Base-by-base conservation (phyloP, 768 basidiomycete genomes). In the Suillus subluteus region DNA sequence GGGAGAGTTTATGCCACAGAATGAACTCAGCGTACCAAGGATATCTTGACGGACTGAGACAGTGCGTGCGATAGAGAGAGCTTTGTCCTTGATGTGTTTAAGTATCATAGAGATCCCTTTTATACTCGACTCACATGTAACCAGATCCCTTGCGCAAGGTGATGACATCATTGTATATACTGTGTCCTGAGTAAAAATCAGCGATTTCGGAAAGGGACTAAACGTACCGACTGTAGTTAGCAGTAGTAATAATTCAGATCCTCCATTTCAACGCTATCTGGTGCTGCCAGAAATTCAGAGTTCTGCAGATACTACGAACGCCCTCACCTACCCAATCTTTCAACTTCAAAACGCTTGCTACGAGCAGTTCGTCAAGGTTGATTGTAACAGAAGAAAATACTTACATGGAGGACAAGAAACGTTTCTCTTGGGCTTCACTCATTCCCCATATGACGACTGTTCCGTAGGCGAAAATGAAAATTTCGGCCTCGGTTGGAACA, bases 361-460 rank as follows among this genome's bases (percentile, higher is more conserved):
- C 35, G 64, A 40, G 38, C n/a, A 58, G 1, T 50, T 44, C 38
- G 70, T 62, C 67, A 67, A 40, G 62, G 69, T 46, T 68, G 12
- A 67, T 43, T 66, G 13, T 26, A 50, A 65, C 44, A 58, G 62
- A 52, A 63, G 46, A 40, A n/a, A 18, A 59, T 37, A 82, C 93
- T 79, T 73, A 96, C 96, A 98, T 86, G 26, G 95, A 96, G 35
- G 91, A 88, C 68, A 98, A 79, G 73, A 98, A 95, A 11, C 95
- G 84, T 76, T 87, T 92, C 81, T 98, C 96, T 73, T 98, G 94
- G 6, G 88, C 82, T 75, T 98, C 95, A 46, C 93, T 91, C 96
- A 98, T 98, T 32, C 96, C 96, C 96, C 96, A 98, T 62, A 97
- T 93, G 32, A 98, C 96, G 35, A 97, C 92, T 0, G 94, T 96